Evolutionary conservation across 352 stramenopile species (phyloP), one percentile per base, ranked within the genome.

Genomic region (Globisporangium canariense): DNA sequence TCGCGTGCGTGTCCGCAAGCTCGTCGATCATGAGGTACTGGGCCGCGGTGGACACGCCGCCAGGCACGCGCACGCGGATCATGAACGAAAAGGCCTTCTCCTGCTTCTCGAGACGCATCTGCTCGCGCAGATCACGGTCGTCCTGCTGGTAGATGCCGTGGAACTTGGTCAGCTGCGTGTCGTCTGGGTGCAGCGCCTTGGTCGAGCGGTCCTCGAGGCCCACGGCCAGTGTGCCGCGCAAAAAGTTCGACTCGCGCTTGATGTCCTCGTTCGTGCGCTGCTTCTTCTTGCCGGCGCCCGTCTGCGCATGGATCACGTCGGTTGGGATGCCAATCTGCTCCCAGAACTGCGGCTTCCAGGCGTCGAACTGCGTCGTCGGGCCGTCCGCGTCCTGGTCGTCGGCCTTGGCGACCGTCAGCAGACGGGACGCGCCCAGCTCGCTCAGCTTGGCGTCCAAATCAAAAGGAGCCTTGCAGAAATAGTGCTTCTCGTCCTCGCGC

Each of bases 111-210:
- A 83, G 63, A 34, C 82, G 80, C 81, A 89, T 91, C 64, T 90
- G 78, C 58, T 91, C 80, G 43, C 82, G 80, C 61, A 89, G 60
- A 22, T 98, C 94, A 54, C 97, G 90, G 77, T 99, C 84, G 63
- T 98, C 96, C 77, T 99, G 96, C 86, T 98, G 91, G 79, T 99
- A 99, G 56, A 97, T 98, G 36, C 96, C 96, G 72, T 99, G 96
- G 78, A 99, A 99, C 79, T 99, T 99, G 46, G 83, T 93, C 34
- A 95, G 70, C 73, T 94, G 84, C 34, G 78, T 89, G 56, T 93
- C 84, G 28, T 93, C 84, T 13, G 81, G 50, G 28, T 69, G 58
- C 43, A 95, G 73, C 58, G 81, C 79, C 70, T 90, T 90, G 40
- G 86, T 93, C 30, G 83, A 86, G 32, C 70, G 70, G 68, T 95